Evolutionary conservation across 192 early-diverging fungal species (phyloP).

Genomic region (Spinellus fusiger): DNA sequence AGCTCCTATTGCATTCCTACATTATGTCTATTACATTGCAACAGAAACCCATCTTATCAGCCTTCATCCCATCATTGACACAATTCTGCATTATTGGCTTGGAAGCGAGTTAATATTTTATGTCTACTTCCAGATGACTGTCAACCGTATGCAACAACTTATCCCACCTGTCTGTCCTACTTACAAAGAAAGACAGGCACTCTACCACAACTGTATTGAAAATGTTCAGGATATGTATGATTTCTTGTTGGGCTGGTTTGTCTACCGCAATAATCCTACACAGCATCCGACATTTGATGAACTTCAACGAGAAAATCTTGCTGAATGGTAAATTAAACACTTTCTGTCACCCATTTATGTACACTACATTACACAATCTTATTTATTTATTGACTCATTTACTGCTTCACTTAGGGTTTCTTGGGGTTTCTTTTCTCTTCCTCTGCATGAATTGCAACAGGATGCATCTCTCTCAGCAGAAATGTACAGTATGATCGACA

Average conservation of each 20-base stretch:
- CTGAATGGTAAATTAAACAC: constrained; percentile 23
- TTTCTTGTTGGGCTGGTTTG: constrained; percentile 25
- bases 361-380: not conserved
- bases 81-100: constrained; percentile 28
- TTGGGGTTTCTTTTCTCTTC: constrained; percentile 24
- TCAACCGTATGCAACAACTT: constrained; percentile 23
- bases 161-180: not conserved
- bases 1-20: constrained; percentile 21
- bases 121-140: constrained; percentile 22
- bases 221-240: constrained; percentile 12
- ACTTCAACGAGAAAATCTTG: constrained; percentile 22
- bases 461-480: constrained; percentile 1
- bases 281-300: constrained; percentile 1
- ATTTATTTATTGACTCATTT: not conserved
- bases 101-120: constrained; percentile 25
- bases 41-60: not conserved
- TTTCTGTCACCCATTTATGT: not conserved
- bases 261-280: not conserved
- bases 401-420: constrained; percentile 15
- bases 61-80: constrained; percentile 2
- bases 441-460: constrained; percentile 10
- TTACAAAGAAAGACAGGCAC: constrained; percentile 5
- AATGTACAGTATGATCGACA: constrained; percentile 17
- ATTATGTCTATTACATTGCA: constrained; percentile 20
- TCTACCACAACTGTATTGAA: constrained; percentile 12